Evolutionary conservation across 164 flowering plant genomes (phyloP).

Genomic region (Dillenia suffruticosa): DNA sequence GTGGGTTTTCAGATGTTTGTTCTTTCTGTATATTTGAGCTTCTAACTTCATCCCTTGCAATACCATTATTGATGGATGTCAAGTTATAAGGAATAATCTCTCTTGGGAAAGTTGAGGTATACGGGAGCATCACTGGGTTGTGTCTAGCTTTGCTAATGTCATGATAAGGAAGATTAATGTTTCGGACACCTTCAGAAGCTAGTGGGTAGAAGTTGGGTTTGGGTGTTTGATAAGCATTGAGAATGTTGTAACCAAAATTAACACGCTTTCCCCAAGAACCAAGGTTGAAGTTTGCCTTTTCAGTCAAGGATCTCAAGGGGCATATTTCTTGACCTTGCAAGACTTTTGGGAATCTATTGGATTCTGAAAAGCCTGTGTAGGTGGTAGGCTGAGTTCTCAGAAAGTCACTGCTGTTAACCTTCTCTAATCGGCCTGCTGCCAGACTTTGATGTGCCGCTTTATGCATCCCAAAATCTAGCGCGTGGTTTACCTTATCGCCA

Average conservation of each 20-base stretch:
- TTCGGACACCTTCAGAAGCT: constrained; percentile 40
- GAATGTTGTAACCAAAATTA: constrained; percentile 28
- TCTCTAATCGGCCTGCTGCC: constrained; percentile 19
- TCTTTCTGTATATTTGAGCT: constrained; percentile 18
- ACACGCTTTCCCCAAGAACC: constrained; percentile 37
- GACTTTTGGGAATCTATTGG: constrained; percentile 75
- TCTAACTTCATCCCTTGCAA: constrained; percentile 19
- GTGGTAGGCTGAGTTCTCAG: constrained; percentile 30
- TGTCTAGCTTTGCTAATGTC: constrained; percentile 25
- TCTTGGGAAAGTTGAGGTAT: constrained; percentile 23
- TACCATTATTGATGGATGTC: constrained; percentile 20
- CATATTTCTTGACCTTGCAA: constrained; percentile 99
- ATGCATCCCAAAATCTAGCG: constrained; percentile 40
- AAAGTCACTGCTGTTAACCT: constrained; percentile 21
- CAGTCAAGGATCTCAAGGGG: constrained; percentile 44
- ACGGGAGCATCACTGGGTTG: constrained; percentile 23
- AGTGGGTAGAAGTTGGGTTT: constrained; percentile 43
- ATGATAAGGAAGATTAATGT: constrained; percentile 33
- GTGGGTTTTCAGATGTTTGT: constrained; percentile 21
- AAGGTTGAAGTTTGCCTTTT: constrained; percentile 28
- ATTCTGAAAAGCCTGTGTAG: constrained; percentile 64
- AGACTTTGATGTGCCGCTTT: constrained; percentile 28
- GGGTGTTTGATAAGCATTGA: constrained; percentile 36
- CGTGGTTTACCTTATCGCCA: constrained; percentile 43
- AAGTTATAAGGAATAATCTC: constrained; percentile 21